Evolutionary conservation across 1,139 yeast genomes (phyloP).

Genomic region (Ogataea hybrid): DNA sequence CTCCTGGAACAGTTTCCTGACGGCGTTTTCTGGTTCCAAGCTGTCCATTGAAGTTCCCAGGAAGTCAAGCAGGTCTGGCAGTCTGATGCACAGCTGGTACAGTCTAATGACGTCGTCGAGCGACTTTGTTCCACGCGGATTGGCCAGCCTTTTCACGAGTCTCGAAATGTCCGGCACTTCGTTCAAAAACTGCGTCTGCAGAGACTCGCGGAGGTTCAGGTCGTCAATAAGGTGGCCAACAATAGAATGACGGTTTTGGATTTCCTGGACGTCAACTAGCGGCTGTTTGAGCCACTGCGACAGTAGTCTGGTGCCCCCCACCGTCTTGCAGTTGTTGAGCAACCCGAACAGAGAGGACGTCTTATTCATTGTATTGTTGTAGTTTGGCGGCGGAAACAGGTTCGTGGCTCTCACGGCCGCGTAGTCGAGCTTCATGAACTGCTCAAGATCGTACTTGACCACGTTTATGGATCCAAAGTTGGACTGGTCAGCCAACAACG

Average conservation of each 20-base stretch:
- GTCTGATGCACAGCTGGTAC: conserved; percentile 69
- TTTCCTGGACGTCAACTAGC: conserved; percentile 58
- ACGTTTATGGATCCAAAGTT: conserved; percentile 55
- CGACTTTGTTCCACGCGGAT: conserved; percentile 36
- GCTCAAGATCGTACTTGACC: conserved; percentile 64
- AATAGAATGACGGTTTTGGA: conserved; percentile 65
- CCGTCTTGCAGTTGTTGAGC: conserved; percentile 81
- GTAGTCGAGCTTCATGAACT: conserved; percentile 85
- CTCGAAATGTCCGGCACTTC: conserved; percentile 83
- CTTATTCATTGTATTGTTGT: conserved; percentile 38
- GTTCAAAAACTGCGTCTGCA: conserved; percentile 66
- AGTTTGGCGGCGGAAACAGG: conserved; percentile 60
- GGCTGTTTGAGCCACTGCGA: conserved; percentile 98
- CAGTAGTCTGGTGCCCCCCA: conserved; percentile 79
- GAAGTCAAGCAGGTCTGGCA: conserved; percentile 65
- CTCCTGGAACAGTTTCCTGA: conserved; percentile 38
- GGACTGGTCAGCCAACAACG: conserved; percentile 52
- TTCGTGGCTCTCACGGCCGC: conserved; percentile 88
- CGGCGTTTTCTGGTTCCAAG: conserved; percentile 25
- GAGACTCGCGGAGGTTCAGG: conserved; percentile 57
- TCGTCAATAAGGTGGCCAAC: conserved; percentile 75
- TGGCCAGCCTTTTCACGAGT: conserved; percentile 60
- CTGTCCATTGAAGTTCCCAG: conserved; percentile 44
- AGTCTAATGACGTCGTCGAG: conserved; percentile 90
- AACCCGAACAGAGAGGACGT: conserved; percentile 75